Conservation (phyloP, 202 grass and related monocot genomes). For the Brachypodium distachyon region DNA sequence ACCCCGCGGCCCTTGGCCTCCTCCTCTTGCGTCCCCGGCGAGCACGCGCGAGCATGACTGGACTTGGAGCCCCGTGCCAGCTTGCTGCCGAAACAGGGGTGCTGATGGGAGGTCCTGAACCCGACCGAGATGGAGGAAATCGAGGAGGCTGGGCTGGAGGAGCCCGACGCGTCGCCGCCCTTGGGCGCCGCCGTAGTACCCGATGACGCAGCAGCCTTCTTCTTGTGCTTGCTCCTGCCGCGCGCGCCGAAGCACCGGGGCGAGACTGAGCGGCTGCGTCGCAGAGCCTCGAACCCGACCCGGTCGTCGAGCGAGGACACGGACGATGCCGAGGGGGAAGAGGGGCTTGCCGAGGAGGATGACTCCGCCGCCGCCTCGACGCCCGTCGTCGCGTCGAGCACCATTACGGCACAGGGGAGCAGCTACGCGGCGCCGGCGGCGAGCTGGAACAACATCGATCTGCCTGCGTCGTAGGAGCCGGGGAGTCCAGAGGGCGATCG, state of each 20-base stretch:
- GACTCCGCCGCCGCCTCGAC: neutral
- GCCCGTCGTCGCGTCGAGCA: neutral
- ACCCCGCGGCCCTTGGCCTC: neutral
- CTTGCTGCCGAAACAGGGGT: neutral
- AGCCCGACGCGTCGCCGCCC: neutral
- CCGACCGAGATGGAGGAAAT: neutral
- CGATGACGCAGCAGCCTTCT: too few species aligned
- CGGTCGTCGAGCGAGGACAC: neutral
- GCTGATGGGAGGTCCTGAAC: neutral
- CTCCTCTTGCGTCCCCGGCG: neutral
- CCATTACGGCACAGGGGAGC: neutral
- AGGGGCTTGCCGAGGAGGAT: neutral
- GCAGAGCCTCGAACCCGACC: neutral
- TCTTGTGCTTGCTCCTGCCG: neutral
- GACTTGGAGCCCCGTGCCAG: neutral
- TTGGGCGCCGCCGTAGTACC: neutral
- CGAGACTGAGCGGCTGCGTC: neutral
- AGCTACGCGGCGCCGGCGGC: constrained; percentile 2
- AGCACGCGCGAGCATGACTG: neutral
- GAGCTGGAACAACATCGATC: constrained; percentile 3
- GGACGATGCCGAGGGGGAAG: neutral
- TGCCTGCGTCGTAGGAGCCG: neutral
- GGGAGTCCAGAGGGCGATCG: too few species aligned
- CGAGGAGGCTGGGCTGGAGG: neutral
- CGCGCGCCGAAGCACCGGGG: constrained; percentile 13